A percentile compares a stretch with the other conserved stretches of the same genome.
These are phyloP conservation scores for Aspergillus hiratsukae DNA, from an alignment of 2,329 filamentous ascomycete genomes.

Conservation along the genomic window DNA sequence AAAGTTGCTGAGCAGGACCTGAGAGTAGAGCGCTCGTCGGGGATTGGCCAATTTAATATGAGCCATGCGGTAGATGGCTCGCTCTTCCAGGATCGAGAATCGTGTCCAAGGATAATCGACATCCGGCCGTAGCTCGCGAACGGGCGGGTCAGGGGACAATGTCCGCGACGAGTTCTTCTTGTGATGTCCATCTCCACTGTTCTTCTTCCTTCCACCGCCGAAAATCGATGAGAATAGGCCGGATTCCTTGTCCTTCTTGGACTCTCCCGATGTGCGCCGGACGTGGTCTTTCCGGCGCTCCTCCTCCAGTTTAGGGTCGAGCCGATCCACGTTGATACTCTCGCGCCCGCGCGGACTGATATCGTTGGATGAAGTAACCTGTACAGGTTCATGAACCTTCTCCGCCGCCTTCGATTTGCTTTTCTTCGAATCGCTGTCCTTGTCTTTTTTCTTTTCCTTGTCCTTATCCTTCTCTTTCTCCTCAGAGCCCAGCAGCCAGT, in stretches of 20 bases:
- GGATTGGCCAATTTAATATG: conserved; percentile 99
- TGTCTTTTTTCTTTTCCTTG: conserved; percentile 53
- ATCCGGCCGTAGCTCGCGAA: conserved; percentile 72
- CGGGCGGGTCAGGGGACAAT: conserved; percentile 74
- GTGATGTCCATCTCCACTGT: conserved; percentile 66
- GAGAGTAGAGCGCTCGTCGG: conserved; percentile 82
- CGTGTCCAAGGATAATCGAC: conserved; percentile 95
- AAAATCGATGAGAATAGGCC: conserved; percentile 93
- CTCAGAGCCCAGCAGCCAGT: conserved; percentile 70
- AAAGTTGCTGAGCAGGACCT: conserved; percentile 96
- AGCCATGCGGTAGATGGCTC: conserved; percentile 97
- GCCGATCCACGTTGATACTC: conserved; percentile 77
- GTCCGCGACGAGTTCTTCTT: conserved; percentile 72
- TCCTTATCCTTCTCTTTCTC: conserved; percentile 67
- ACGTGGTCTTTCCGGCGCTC: conserved; percentile 72
- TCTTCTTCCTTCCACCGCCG: conserved; percentile 81
- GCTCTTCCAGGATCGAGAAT: conserved; percentile 90
- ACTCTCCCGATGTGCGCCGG: conserved; percentile 62
- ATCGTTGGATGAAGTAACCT: conserved; percentile 84
- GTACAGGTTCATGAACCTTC: conserved; percentile 66
- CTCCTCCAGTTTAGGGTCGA: conserved; percentile 66
- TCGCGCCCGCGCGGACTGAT: conserved; percentile 60
- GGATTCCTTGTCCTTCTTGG: conserved; percentile 81
- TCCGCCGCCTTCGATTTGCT: conserved; percentile 51
- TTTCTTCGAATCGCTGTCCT: conserved; percentile 62